Conservation (phyloP, 2,329 filamentous ascomycete species). For the Cucurbitaria berberidis region DNA sequence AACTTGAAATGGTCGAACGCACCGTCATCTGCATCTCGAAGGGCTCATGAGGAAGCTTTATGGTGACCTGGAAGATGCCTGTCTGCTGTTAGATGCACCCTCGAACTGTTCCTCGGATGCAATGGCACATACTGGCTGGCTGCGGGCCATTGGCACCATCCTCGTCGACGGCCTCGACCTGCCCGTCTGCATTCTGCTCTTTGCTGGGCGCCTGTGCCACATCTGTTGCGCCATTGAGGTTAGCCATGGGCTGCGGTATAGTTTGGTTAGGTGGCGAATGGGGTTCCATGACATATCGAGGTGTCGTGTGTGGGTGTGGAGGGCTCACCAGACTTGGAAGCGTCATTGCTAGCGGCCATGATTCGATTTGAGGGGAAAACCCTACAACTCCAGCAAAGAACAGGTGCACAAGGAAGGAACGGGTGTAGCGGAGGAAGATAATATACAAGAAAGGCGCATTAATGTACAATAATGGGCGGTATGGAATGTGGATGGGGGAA, state of each 20-base stretch:
- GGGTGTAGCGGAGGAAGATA: conserved; percentile 23
- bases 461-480: conserved; percentile 41
- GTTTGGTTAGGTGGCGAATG: no score
- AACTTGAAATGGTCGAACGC: conserved; percentile 25
- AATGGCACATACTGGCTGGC: conserved; percentile 39
- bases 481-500: conserved; percentile 19
- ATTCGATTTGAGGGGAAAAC: conserved; percentile 16
- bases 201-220: conserved; percentile 32
- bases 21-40: conserved; percentile 87
- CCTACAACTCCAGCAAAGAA: conserved; percentile 26
- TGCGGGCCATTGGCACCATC: conserved; percentile 36
- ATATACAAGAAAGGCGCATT: conserved; percentile 42
- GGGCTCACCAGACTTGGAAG: conserved; percentile 46
- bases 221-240: conserved; percentile 28
- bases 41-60: conserved; percentile 81
- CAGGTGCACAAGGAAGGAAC: conserved; percentile 33
- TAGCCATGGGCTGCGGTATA: conserved; percentile 24
- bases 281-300: background rate
- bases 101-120: background rate
- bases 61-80: conserved; percentile 72
- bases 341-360: conserved; percentile 48
- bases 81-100: conserved; percentile 9
- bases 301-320: conserved; percentile 13
- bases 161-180: conserved; percentile 30
- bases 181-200: conserved; percentile 28